phyloP scores from a whole-genome alignment of 2,329 filamentous ascomycete genomes.

The Phaeophleospora eucalypticola region DNA sequence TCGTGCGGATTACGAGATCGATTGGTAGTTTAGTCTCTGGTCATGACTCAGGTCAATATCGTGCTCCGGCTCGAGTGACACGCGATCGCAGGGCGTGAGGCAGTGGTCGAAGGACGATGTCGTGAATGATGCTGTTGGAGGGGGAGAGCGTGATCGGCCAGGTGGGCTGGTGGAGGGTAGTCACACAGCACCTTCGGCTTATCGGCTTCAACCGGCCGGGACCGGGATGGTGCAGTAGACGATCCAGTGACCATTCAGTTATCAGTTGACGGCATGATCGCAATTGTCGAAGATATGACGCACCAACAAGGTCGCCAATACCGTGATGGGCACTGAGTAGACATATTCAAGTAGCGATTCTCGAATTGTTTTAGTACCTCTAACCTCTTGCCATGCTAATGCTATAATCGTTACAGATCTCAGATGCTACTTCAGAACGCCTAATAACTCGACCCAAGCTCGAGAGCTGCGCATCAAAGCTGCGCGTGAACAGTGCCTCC shows the following conservation, averaged over 20 bases:
- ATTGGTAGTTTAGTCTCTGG: no score
- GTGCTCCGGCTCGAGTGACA: no score
- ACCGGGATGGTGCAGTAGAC: background rate
- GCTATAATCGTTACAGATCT: constrained; percentile 6
- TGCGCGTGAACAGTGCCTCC: background rate
- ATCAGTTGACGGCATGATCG: no score
- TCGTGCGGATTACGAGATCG: no score
- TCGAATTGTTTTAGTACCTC: background rate
- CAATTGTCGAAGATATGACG: no score
- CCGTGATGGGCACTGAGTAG: no score
- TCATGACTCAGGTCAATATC: no score
- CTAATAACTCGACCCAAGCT: background rate
- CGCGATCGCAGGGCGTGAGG: no score
- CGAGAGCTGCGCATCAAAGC: background rate
- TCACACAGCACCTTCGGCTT: background rate
- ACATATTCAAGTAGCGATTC: no score
- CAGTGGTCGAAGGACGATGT: background rate
- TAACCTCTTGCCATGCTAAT: background rate
- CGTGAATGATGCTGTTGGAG: background rate
- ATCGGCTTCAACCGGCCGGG: background rate
- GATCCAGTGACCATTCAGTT: no score
- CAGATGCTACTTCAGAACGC: background rate
- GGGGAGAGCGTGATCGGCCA: background rate
- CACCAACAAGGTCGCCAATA: no score
- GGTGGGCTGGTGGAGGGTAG: background rate